Evolutionary conservation across 345 rosid genomes (phyloP).

Genomic region (Kandelia obovata): DNA sequence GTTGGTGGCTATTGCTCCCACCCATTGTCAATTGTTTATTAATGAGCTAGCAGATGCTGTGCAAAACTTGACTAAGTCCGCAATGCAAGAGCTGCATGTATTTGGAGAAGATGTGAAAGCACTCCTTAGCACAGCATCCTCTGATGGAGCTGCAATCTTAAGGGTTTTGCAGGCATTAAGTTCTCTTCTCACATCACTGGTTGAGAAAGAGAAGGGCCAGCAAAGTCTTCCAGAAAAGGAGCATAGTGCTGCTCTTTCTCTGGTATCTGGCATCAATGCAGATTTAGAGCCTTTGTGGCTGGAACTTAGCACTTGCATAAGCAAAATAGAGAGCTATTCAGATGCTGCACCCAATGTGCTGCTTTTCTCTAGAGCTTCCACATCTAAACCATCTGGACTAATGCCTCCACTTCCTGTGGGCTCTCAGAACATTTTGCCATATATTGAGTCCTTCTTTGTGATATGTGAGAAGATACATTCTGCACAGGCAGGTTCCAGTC

Average conservation of each 20-base stretch:
- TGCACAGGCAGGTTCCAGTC: conserved; percentile 60
- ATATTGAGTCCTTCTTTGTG: conserved; percentile 88
- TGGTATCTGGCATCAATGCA: conserved; percentile 54
- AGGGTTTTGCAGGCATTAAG: conserved; percentile 90
- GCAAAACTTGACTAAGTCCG: conserved; percentile 65
- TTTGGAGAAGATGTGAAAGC: conserved; percentile 85
- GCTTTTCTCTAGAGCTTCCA: conserved; percentile 42
- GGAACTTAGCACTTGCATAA: conserved; percentile 80
- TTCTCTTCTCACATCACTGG: conserved; percentile 58
- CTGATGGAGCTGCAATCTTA: conserved; percentile 89
- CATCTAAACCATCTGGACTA: conserved; percentile 50
- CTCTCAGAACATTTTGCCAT: conserved; percentile 85
- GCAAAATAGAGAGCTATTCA: conserved; percentile 81
- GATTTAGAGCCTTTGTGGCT: conserved; percentile 87
- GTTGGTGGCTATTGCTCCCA: conserved; percentile 73
- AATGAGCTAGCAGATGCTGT: conserved; percentile 77
- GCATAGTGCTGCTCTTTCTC: conserved; percentile 55
- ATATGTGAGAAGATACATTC: conserved; percentile 81
- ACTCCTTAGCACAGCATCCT: conserved; percentile 64
- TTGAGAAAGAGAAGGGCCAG: conserved; percentile 54
- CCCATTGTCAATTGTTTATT: conserved; percentile 75
- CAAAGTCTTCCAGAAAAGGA: conserved; percentile 52
- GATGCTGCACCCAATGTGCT: conserved; percentile 50
- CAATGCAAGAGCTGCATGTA: conserved; percentile 66
- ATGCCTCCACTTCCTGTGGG: conserved; percentile 86